Base-by-base conservation (phyloP, 805 yeast genomes). In the Candida montana region DNA sequence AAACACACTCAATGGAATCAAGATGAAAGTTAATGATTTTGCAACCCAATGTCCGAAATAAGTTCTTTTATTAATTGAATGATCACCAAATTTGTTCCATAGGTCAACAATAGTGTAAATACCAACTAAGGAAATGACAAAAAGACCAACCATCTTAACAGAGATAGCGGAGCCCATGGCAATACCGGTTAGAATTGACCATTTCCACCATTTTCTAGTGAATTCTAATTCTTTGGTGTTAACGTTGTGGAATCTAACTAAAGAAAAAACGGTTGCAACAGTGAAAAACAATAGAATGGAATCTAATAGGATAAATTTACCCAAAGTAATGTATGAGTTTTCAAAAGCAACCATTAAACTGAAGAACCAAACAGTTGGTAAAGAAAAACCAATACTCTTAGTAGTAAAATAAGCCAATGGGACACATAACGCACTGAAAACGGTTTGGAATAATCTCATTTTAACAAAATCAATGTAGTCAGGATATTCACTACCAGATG, bases 91-190 rank as follows among this genome's bases (percentile, higher is more conserved):
- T 61, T 77, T 77, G 54, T 67, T 71, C 95, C 97, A 93, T 55
- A 93, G 70, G 55, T 93, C 97, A 40, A 79, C 83, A 31, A 86
- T 71, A 18, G 96, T 89, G 65, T 91, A 87, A 48, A 88, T 75
- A 37, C 99, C 99, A 42, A 93, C 89, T 48, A 89, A 67, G 15
- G 88, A 63, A 43, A 95, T 91, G 46, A 87, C 86, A 56, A 93
- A 87, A 42, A 91, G 72, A 54, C 99, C 99, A 44, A 93, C 98
- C 96, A 90, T 88, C 66, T 93, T 93, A 44, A 89, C 95, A 23
- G 95, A 83, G 58, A 91, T 83, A 16, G 90, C 84, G 62, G 93
- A 85, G 32, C 99, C 98, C 55, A 93, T 79, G 35, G 79, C 70
- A 39, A 88, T 66, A 50, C 99, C 99, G 8, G 95, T 84, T 44